Evolutionary conservation across 2,329 filamentous ascomycete genomes (phyloP).

Genomic region (Aureobasidium zeae): DNA sequence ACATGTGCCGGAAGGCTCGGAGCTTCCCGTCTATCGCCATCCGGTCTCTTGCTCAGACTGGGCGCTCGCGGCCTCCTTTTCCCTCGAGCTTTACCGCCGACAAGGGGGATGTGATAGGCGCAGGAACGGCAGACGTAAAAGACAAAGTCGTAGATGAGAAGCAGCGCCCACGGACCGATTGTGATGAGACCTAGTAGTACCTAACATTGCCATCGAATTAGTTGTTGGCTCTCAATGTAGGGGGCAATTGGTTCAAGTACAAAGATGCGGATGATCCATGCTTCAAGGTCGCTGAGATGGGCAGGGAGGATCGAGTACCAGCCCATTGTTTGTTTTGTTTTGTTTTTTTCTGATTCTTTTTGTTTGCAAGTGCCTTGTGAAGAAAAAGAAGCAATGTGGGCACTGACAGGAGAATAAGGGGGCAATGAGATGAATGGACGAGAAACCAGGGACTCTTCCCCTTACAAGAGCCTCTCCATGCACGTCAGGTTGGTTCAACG

Average conservation of each 20-base stretch:
- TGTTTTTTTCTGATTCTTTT: no score
- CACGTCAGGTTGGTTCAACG: no score
- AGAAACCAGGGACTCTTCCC: no score
- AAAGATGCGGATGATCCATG: constrained; percentile 53
- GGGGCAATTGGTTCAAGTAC: constrained; percentile 36
- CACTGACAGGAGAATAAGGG: no score
- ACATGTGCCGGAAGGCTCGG: neutral
- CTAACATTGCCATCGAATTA: no score
- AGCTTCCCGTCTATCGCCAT: constrained; percentile 27
- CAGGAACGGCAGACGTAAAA: constrained; percentile 52
- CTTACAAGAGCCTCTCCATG: no score
- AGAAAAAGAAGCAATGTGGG: no score
- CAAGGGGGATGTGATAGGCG: constrained; percentile 49
- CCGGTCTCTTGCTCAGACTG: constrained; percentile 49
- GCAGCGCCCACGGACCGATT: constrained; percentile 53
- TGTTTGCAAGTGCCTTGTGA: no score
- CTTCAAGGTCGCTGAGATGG: constrained; percentile 48
- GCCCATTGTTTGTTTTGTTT: no score
- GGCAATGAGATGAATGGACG: no score
- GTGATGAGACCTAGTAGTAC: constrained; percentile 51
- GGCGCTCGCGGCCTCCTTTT: constrained; percentile 52
- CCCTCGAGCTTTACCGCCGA: constrained; percentile 54
- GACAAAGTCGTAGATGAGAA: constrained; percentile 55
- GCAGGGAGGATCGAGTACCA: constrained; percentile 57
- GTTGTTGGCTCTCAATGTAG: neutral